A percentile compares a stretch with the other conserved stretches of the same genome.
phyloP scores from a whole-genome alignment of 345 rosid species.

The Clarkia xantiana region DNA sequence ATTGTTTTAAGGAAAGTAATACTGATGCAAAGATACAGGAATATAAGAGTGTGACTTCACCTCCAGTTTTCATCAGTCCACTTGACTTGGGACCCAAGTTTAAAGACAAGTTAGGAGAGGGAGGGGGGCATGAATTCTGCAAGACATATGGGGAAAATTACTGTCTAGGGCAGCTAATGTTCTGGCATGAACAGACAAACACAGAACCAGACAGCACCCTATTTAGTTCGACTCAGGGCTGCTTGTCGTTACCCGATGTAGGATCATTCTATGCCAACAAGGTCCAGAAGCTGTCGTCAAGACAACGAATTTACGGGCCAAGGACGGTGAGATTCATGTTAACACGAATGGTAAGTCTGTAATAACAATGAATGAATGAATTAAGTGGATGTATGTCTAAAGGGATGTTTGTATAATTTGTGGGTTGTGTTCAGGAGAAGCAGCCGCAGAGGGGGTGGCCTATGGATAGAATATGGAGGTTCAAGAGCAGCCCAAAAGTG shows the following conservation, averaged over 20 bases:
- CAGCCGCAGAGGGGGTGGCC: slow-evolving; percentile 90
- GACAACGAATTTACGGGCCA: slow-evolving; percentile 75
- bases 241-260: slow-evolving; percentile 73
- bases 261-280: slow-evolving; percentile 82
- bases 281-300: slow-evolving; percentile 62
- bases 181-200: slow-evolving; percentile 87
- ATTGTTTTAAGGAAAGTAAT: too few species aligned
- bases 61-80: slow-evolving; percentile 79
- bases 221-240: slow-evolving; percentile 62
- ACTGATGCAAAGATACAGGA: slow-evolving; percentile 29
- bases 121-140: slow-evolving; percentile 53
- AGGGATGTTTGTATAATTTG: background rate
- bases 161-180: slow-evolving; percentile 90
- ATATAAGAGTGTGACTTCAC: slow-evolving; percentile 63
- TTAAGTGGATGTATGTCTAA: too few species aligned
- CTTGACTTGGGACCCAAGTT: slow-evolving; percentile 86
- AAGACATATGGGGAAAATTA: slow-evolving; percentile 88
- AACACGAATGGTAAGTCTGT: slow-evolving; percentile 72
- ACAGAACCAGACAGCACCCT: slow-evolving; percentile 65
- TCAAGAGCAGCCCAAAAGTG: slow-evolving; percentile 38
- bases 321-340: slow-evolving; percentile 55
- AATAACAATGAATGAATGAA: too few species aligned
- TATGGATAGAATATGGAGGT: slow-evolving; percentile 83
- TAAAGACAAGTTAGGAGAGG: slow-evolving; percentile 61
- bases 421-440: slow-evolving; percentile 50